Base-by-base conservation (phyloP, 2,329 filamentous ascomycete species). In the Cladosporium sp. region DNA sequence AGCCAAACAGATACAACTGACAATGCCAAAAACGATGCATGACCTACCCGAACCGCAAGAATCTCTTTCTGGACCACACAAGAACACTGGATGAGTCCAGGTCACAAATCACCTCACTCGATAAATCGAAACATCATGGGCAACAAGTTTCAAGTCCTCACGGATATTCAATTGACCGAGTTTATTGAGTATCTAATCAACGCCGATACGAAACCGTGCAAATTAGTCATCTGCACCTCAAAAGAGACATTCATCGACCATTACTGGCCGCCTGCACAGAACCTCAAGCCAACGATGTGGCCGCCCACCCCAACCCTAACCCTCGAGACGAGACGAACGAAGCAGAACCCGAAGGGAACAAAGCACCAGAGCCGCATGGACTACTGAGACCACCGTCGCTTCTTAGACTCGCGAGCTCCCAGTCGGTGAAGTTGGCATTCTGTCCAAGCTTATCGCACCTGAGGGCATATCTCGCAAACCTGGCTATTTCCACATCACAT, bases 371-470 rank as follows among this genome's bases (percentile, higher is more conserved):
- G 11, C 17, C 20, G 13, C 34, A 48, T 8, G 8, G 15, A 18
- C 37, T 48, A 3, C 20, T 41, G 37, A 37, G 30, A 29, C 36
- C 30, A 8, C 34, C 37, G 5, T 49, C 43, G 20, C 30, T 50
- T 13, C 40, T 38, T 20, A 40, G 32, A 34, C 40, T 91, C 22
- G 80, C 84, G 41, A 77, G 80, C 3, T 85, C 88, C 7, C 80
- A 82, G 24, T 82, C 84, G 60, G 78, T 95, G 55, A 81, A 80
- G 49, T 68, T 91, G 7, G 72, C 81, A 30, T 96, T 95, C 69
- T 80, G 83, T 49, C 83, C 88, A 0, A 89, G 86, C 2, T 78
- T 93, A 48, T 83, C 86, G 18, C 84, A 88, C 66, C 79, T 96
- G 6, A 84, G 89, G 48, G 88, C 88, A 30, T 88, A 85, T 61